Evolutionary conservation across 2,329 filamentous ascomycete genomes (phyloP).

Genomic region (Clonostachys solani): DNA sequence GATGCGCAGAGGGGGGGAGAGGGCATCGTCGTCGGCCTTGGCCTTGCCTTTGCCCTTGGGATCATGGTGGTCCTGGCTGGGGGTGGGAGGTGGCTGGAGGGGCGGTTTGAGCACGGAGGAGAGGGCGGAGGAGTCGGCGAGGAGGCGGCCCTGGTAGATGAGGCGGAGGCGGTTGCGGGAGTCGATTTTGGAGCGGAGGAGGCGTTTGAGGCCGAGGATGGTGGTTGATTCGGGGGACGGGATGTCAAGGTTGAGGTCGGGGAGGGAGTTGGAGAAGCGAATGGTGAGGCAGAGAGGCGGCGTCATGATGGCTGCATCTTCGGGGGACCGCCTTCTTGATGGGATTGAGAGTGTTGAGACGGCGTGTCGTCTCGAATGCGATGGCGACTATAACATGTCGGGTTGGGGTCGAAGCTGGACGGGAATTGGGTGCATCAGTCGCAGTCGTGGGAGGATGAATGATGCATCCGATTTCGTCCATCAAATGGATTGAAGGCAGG

Average conservation of each 20-base stretch:
- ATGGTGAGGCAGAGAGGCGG: conserved; percentile 71
- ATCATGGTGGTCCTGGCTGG: conserved; percentile 13
- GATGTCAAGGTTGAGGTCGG: conserved; percentile 79
- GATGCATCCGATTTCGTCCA: no score
- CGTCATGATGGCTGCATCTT: neutral
- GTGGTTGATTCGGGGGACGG: conserved; percentile 64
- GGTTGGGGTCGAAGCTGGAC: no score
- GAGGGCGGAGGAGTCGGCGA: conserved; percentile 69
- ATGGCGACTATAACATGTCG: no score
- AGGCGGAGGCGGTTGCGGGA: conserved; percentile 74
- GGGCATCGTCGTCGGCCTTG: conserved; percentile 48
- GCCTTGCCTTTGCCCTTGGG: conserved; percentile 53
- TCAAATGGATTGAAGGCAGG: no score
- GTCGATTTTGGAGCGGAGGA: conserved; percentile 71
- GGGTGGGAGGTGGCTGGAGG: conserved; percentile 45
- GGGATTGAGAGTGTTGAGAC: no score
- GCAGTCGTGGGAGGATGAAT: no score
- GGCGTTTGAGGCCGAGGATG: conserved; percentile 73
- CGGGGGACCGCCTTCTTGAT: no score
- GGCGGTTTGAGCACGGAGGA: conserved; percentile 63
- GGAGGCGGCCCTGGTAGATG: conserved; percentile 84
- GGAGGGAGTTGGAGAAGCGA: conserved; percentile 82
- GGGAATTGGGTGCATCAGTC: no score
- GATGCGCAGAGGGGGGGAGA: conserved; percentile 51
- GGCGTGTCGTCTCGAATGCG: no score